phyloP scores from a whole-genome alignment of 2,329 filamentous ascomycete genomes.

The Chrysosporium keratinophilum region DNA sequence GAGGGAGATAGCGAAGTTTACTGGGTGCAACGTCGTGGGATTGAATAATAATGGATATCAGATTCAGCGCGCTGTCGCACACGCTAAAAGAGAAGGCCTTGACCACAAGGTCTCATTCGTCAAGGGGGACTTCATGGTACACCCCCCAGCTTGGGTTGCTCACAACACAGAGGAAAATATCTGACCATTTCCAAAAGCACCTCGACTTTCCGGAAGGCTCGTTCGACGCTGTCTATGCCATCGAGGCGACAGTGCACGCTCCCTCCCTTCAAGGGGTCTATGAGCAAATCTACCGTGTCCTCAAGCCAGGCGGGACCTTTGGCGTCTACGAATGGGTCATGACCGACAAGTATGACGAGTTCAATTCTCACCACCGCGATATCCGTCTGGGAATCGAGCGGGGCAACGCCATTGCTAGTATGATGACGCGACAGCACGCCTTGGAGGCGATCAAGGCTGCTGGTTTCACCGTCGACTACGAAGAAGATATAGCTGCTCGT shows the following conservation, averaged over 20 bases:
- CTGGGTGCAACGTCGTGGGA: conserved; percentile 22
- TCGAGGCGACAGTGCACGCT: conserved; percentile 26
- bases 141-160: background rate
- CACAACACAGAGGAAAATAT: background rate
- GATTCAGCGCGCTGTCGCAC: conserved; percentile 20
- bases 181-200: conserved; percentile 7
- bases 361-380: conserved; percentile 18
- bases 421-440: conserved; percentile 19
- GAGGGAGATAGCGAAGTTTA: conserved; percentile 23
- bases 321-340: conserved; percentile 26
- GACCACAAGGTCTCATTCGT: conserved; percentile 18
- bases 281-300: conserved; percentile 21
- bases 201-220: conserved; percentile 20
- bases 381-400: conserved; percentile 23
- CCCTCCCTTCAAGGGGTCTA: conserved; percentile 22
- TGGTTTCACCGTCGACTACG: conserved; percentile 21
- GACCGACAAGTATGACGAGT: conserved; percentile 22
- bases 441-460: conserved; percentile 18
- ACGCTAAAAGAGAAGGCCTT: conserved; percentile 15
- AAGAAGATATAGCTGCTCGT: conserved; percentile 22
- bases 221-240: conserved; percentile 25
- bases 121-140: conserved; percentile 22
- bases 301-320: conserved; percentile 23
- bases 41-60: conserved; percentile 24
- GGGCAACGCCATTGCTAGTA: conserved; percentile 22